Base-by-base conservation (phyloP, 768 basidiomycete genomes). In the Rhodotorula diobovata region DNA sequence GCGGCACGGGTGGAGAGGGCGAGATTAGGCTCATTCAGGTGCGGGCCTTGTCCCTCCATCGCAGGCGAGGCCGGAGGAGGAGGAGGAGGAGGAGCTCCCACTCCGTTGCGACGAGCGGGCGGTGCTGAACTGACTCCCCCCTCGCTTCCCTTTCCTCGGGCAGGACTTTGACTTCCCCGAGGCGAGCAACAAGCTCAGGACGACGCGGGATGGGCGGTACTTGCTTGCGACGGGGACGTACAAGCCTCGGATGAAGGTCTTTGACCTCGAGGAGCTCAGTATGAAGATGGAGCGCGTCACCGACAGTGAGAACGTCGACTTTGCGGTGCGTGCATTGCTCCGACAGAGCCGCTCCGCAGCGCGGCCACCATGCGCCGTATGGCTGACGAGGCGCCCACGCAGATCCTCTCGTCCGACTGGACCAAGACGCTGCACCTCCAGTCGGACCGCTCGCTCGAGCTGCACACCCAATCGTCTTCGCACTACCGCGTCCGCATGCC, bases 161-260 rank as follows among this genome's bases (percentile, higher is more conserved):
- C 93, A 99, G 78, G 90, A 93, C 67, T 96, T 98, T 80, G 92
- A 95, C 78, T 98, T 99, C 76, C 94, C 96, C 15, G 93, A 97
- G 79, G 93, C 94, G 25, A 92, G 91, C 79, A 94, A 92, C 81
- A 87, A 87, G 76, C 85, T 99, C 76, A 93, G 88, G 81, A 89
- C 89, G 10, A 97, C 94, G 5, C 83, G 89, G 50, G 94, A 99
- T 80, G 95, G 96, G 2, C 88, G 89, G 77, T 89, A 94, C 85
- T 89, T 87, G 20, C 85, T 98, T 66, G 95, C 93, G 1, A 98
- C 95, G 34, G 96, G 96, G 35, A 91, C 90, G 7, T 99, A 99
- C 82, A 99, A 99, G 81, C 96, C 96, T 5, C 92, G 96, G 79
- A 92, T 98, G 81, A 86, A 90, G 67, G 91, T 95, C 10, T 99